Percentiles rank a stretch among this genome's conserved stretches.
phyloP scores from a whole-genome alignment of 495 filamentous ascomycete genomes.

The Penicillium manginii region DNA sequence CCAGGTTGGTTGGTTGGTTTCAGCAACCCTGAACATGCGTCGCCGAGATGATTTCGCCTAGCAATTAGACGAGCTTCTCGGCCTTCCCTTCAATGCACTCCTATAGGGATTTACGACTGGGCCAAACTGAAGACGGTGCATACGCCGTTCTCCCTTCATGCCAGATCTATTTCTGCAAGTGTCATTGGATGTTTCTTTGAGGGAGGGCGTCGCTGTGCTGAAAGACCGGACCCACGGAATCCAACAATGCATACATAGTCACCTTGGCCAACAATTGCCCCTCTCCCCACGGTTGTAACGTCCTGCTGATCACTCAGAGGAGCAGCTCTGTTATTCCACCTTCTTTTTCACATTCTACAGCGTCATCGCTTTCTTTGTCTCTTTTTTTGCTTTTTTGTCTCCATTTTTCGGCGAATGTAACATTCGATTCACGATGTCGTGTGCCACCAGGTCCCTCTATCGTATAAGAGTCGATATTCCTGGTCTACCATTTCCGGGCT shows the following conservation, averaged over 20 bases:
- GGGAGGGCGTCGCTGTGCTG: constrained; percentile 20
- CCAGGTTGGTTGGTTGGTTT: constrained; percentile 22
- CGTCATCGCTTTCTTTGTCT: background rate
- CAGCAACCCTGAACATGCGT: constrained; percentile 24
- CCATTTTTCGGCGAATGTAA: constrained; percentile 16
- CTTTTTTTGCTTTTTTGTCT: constrained; percentile 3
- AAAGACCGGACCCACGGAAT: constrained; percentile 20
- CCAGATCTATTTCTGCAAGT: constrained; percentile 16
- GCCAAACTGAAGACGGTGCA: constrained; percentile 19
- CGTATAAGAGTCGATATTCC: constrained; percentile 27
- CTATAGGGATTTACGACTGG: constrained; percentile 6
- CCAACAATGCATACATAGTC: constrained; percentile 10
- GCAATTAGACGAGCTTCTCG: constrained; percentile 5
- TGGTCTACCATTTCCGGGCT: constrained; percentile 16
- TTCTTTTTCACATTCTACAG: background rate
- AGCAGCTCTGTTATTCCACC: background rate
- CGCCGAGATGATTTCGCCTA: constrained; percentile 7
- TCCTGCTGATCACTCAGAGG: constrained; percentile 18
- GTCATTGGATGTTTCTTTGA: constrained; percentile 19
- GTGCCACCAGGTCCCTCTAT: constrained; percentile 18
- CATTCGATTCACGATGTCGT: constrained; percentile 18
- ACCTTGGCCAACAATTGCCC: constrained; percentile 14
- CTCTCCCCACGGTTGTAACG: constrained; percentile 3
- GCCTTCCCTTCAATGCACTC: constrained; percentile 9
- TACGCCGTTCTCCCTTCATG: constrained; percentile 20